Conservation (phyloP, 805 yeast genomes). For the Barnettozyma wickerhamii region DNA sequence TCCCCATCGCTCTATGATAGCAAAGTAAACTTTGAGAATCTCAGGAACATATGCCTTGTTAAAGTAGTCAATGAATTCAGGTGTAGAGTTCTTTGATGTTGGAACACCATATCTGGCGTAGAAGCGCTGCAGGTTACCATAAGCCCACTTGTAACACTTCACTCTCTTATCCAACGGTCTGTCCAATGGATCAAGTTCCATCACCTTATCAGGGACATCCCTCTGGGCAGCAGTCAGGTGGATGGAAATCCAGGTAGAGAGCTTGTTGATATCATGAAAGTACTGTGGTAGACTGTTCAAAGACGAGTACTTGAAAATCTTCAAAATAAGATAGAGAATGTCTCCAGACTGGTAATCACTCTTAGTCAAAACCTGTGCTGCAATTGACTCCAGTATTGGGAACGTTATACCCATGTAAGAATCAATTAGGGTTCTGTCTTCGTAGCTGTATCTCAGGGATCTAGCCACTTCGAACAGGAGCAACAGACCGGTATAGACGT, state of each 20-base stretch:
- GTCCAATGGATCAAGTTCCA: conserved; percentile 44
- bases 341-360: conserved; percentile 34
- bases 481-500: conserved; percentile 50
- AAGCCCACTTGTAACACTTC: conserved; percentile 87
- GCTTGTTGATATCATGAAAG: conserved; percentile 33
- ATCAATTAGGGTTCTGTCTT: conserved; percentile 46
- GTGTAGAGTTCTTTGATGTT: conserved; percentile 32
- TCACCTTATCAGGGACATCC: conserved; percentile 48
- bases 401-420: conserved; percentile 43
- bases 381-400: conserved; percentile 54
- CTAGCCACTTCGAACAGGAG: conserved; percentile 52
- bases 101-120: conserved; percentile 51
- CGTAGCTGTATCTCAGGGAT: conserved; percentile 52
- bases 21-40: conserved; percentile 58
- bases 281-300: conserved; percentile 55
- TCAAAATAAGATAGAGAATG: conserved; percentile 57
- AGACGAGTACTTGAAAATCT: conserved; percentile 60
- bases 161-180: conserved; percentile 45
- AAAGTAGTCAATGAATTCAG: conserved; percentile 54
- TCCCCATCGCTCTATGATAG: conserved; percentile 38
- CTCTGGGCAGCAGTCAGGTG: conserved; percentile 57
- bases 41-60: conserved; percentile 61
- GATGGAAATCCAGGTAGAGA: conserved; percentile 59
- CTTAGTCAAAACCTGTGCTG: conserved; percentile 33
- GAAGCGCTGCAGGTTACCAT: conserved; percentile 68